phyloP scores from a whole-genome alignment of 2,329 filamentous ascomycete species.

The Rhinocladiella mackenziei region DNA sequence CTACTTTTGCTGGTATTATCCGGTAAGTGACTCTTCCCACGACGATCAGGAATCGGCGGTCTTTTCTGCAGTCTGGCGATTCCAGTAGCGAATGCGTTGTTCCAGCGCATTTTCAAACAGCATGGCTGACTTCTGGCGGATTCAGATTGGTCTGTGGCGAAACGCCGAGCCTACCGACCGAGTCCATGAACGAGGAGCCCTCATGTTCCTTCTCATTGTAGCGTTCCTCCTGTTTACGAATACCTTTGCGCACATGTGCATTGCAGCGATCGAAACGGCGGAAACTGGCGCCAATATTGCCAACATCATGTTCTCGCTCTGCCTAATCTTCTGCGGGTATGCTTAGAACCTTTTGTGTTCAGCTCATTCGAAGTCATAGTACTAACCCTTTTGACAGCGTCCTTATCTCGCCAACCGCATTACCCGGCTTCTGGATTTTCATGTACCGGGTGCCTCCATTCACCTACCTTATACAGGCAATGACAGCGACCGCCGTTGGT shows the following conservation, averaged over 20 bases:
- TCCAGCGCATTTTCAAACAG: no score
- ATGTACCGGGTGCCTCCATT: constrained; percentile 77
- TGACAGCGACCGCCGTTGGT: constrained; percentile 67
- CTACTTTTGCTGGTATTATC: constrained; percentile 66
- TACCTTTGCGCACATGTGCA: constrained; percentile 70
- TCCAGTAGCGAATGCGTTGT: no score
- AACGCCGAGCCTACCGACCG: constrained; percentile 40
- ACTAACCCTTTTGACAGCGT: no score
- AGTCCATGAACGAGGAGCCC: constrained; percentile 53
- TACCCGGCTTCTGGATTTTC: constrained; percentile 73
- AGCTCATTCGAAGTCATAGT: no score
- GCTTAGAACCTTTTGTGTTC: no score
- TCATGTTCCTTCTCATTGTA: constrained; percentile 63
- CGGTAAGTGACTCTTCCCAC: no score
- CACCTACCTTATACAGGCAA: constrained; percentile 71
- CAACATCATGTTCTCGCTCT: constrained; percentile 57
- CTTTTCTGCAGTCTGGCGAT: no score
- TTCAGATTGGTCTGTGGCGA: constrained; percentile 47
- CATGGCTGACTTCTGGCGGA: no score
- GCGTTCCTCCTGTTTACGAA: constrained; percentile 68
- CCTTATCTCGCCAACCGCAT: constrained; percentile 52
- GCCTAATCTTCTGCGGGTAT: constrained; percentile 58
- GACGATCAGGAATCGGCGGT: no score
- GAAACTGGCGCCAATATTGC: constrained; percentile 64
- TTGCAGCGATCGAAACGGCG: constrained; percentile 65